Evolutionary conservation across 805 yeast species (phyloP).

Genomic region (Lipomyces sp.): DNA sequence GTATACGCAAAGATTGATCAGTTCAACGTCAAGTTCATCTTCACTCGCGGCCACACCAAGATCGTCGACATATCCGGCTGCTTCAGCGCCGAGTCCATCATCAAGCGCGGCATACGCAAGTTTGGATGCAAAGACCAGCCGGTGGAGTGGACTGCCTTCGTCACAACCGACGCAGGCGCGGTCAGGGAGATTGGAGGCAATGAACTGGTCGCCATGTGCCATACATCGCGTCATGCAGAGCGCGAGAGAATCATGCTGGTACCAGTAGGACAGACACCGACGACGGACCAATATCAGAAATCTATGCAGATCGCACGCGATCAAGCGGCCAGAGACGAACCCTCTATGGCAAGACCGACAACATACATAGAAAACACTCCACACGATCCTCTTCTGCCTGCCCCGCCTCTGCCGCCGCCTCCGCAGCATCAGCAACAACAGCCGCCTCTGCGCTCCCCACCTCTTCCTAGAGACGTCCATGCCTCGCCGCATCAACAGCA

Average conservation of each 20-base stretch:
- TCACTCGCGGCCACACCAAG: conserved; percentile 69
- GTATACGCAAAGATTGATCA: conserved; percentile 9
- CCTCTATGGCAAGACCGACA: background rate
- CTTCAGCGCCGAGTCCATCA: conserved; percentile 74
- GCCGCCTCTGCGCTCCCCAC: background rate
- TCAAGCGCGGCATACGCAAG: conserved; percentile 60
- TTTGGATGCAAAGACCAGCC: conserved; percentile 38
- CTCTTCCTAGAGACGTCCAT: background rate
- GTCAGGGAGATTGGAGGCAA: conserved; percentile 62
- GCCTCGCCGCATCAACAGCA: no score
- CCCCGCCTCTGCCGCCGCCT: background rate
- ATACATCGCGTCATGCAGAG: conserved; percentile 66
- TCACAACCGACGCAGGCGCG: conserved; percentile 56
- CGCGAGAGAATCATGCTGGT: conserved; percentile 70
- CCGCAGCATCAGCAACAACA: no score
- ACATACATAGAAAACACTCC: background rate
- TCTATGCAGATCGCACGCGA: conserved; percentile 26
- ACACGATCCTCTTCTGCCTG: background rate
- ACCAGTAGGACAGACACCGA: conserved; percentile 60
- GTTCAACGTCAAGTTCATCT: conserved; percentile 56
- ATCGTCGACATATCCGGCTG: conserved; percentile 72
- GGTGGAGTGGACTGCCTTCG: conserved; percentile 45
- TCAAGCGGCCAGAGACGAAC: conserved; percentile 2
- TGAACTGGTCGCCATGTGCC: conserved; percentile 78
- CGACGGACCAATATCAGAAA: conserved; percentile 34